Percentiles rank a stretch among this genome's conserved stretches.
These are phyloP conservation scores for Triadica sebifera DNA, from an alignment of 345 rosid genomes.

Conservation along the genomic window DNA sequence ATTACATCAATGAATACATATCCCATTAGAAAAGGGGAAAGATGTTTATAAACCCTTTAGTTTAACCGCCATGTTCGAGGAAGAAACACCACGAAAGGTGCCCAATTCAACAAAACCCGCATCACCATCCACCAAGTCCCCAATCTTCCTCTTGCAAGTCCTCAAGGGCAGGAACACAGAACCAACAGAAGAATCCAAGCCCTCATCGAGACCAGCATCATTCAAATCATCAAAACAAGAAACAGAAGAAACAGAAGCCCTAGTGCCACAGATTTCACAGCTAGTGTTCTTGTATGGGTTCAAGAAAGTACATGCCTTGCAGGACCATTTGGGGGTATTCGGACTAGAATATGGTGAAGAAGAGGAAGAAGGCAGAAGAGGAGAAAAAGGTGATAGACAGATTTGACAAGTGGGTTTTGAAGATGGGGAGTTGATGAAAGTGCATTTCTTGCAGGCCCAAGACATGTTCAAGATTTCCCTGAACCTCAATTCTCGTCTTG, in stretches of 20 bases:
- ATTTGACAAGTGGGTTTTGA: slow-evolving; percentile 58
- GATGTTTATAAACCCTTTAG: slow-evolving; percentile 36
- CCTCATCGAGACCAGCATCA: slow-evolving; percentile 39
- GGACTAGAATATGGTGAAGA: slow-evolving; percentile 22
- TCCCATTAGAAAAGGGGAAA: neutral
- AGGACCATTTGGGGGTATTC: slow-evolving; percentile 59
- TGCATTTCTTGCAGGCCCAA: slow-evolving; percentile 86
- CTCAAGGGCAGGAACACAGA: slow-evolving; percentile 84
- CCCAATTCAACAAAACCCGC: slow-evolving; percentile 26
- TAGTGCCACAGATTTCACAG: slow-evolving; percentile 70
- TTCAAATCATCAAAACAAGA: slow-evolving; percentile 50
- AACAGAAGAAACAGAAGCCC: slow-evolving; percentile 44
- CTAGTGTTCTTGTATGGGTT: slow-evolving; percentile 61
- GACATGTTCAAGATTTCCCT: slow-evolving; percentile 31
- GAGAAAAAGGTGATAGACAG: slow-evolving; percentile 40
- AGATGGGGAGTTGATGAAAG: slow-evolving; percentile 81
- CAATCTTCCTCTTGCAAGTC: slow-evolving; percentile 62
- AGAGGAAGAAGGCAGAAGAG: slow-evolving; percentile 28
- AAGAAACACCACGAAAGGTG: slow-evolving; percentile 30
- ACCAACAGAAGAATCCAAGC: slow-evolving; percentile 56
- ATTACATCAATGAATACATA: neutral
- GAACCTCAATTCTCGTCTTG: neutral
- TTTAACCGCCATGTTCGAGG: slow-evolving; percentile 25
- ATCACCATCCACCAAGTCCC: slow-evolving; percentile 30
- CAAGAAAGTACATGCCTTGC: slow-evolving; percentile 88